Base-by-base conservation (phyloP, 1,284 basidiomycete genomes). In the Apiotrichum porosum region DNA sequence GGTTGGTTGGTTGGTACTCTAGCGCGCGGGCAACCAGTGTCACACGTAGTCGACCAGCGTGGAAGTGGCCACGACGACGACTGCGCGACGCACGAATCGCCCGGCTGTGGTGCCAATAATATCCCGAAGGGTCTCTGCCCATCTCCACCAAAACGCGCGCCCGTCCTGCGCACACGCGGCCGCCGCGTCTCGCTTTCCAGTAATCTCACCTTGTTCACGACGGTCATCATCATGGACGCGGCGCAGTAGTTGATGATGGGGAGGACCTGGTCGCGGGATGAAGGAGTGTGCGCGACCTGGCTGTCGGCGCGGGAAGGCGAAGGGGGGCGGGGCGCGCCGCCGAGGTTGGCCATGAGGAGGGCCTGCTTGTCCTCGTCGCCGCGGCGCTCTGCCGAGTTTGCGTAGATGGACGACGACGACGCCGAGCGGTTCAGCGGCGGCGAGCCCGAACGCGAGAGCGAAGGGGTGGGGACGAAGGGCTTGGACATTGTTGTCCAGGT, bases 151-250 rank as follows among this genome's bases (percentile, higher is more conserved):
- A n/a, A n/a, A n/a, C n/a, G n/a, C 26, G 26, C 26, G 26, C 26
- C 26, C 26, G 26, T 28, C 26, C n/a, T n/a, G n/a, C n/a, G n/a
- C n/a, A n/a, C n/a, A n/a, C n/a, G n/a, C n/a, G n/a, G n/a, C n/a
- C n/a, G n/a, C n/a, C n/a, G n/a, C n/a, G n/a, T n/a, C n/a, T n/a
- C n/a, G n/a, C n/a, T n/a, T n/a, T n/a, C n/a, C n/a, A n/a, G n/a
- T n/a, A n/a, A n/a, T n/a, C n/a, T 44, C 44, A 90, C 91, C 80
- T 98, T 97, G 79, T 97, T 97, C 54, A 97, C 83, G 39, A 98
- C 82, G 0, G 95, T 99, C 95, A 99, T 99, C 48, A 92, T 78
- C 63, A 99, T 97, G 34, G 89, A 93, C 3, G 94, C 90, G 23
- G 86, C 61, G 69, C 95, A 99, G 74, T 98, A 98, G 65, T 85